phyloP scores from a whole-genome alignment of 257 asterid species.

The Asclepias syriaca region DNA sequence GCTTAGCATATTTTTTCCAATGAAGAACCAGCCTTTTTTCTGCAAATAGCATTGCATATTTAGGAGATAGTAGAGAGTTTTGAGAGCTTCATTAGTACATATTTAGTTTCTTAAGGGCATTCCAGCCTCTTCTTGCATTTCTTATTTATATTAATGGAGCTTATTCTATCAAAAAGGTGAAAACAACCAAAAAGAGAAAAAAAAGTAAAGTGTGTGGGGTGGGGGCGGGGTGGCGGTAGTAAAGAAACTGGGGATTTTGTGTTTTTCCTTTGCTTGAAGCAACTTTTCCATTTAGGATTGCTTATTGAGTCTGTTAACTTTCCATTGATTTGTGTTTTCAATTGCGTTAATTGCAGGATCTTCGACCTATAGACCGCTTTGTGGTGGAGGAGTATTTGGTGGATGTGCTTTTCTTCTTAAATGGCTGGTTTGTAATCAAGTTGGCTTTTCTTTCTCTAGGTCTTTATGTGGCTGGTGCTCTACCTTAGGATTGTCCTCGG shows the following conservation, averaged over 20 bases:
- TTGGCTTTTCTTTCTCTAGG: conserved; percentile 16
- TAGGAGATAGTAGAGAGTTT: no score
- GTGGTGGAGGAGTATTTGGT: conserved; percentile 92
- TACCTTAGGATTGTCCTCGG: not conserved
- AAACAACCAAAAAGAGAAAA: no score
- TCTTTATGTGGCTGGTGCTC: not conserved
- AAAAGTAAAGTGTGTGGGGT: no score
- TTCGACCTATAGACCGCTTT: conserved; percentile 85
- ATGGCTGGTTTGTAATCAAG: conserved; percentile 84
- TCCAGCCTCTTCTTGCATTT: no score
- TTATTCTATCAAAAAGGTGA: no score
- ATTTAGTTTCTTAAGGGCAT: no score
- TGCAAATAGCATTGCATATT: no score
- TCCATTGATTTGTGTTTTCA: conserved; percentile 22
- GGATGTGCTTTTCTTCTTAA: conserved; percentile 85
- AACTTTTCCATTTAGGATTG: not conserved
- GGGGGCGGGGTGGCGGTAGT: no score
- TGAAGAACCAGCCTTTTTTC: no score
- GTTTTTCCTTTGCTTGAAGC: not conserved
- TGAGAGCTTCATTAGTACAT: no score
- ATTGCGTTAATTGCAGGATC: conserved; percentile 48
- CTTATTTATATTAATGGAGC: no score
- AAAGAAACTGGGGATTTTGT: not conserved
- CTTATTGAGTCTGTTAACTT: not conserved
- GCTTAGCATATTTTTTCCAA: no score